phyloP scores from a whole-genome alignment of 805 yeast genomes.

The Candida suzukii region DNA sequence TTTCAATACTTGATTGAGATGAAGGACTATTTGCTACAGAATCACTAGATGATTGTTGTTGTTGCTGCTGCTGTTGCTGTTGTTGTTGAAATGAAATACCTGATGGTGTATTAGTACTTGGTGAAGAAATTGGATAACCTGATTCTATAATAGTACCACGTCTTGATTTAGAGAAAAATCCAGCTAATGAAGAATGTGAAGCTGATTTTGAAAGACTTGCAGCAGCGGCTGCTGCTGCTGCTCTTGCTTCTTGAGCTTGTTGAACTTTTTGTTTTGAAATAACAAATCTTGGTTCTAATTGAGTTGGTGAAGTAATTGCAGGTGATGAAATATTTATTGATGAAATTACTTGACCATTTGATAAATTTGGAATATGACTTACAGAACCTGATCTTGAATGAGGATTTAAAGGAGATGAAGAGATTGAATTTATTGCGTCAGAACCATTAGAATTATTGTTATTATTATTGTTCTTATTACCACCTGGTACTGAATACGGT shows the following conservation, averaged over 20 bases:
- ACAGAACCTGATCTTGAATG: constrained; percentile 1
- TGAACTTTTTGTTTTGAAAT: constrained; percentile 72
- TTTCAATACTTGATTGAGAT: constrained; percentile 18
- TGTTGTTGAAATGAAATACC: not conserved
- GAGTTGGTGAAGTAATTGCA: constrained; percentile 43
- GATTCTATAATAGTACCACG: constrained; percentile 25
- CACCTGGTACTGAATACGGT: constrained; percentile 71
- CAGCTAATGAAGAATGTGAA: constrained; percentile 42
- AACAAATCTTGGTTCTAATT: constrained; percentile 81
- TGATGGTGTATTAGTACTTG: not conserved
- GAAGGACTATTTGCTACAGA: constrained; percentile 18
- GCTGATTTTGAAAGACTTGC: constrained; percentile 18
- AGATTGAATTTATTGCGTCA: not conserved
- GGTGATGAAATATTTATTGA: constrained; percentile 71
- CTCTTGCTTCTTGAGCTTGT: constrained; percentile 42
- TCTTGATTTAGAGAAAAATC: constrained; percentile 41
- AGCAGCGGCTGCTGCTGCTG: constrained; percentile 9
- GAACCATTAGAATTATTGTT: not conserved
- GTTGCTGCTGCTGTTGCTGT: not conserved
- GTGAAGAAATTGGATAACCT: not conserved
- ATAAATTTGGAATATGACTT: constrained; percentile 38
- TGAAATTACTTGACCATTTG: constrained; percentile 50
- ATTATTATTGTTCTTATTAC: constrained; percentile 13
- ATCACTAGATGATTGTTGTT: not conserved
- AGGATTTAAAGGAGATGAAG: constrained; percentile 3